Conservation (phyloP, 2,329 filamentous ascomycete species). For the Pseudogymnoascus sp. region DNA sequence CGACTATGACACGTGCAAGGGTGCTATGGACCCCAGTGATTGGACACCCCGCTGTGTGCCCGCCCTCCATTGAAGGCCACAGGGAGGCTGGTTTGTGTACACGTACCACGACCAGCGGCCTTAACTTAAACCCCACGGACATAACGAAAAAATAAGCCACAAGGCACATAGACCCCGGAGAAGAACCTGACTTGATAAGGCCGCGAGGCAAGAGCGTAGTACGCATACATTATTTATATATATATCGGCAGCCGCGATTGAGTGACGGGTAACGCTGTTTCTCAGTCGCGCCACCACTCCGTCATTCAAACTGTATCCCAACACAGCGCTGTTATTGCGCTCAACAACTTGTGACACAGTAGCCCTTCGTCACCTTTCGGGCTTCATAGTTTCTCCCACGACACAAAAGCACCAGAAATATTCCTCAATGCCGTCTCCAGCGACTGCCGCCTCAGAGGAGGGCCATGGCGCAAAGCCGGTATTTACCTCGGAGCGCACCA, state of each 20-base stretch:
- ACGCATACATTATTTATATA: slow-evolving; percentile 8
- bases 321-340: slow-evolving; percentile 28
- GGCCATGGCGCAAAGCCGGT: slow-evolving; percentile 31
- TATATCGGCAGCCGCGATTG: slow-evolving; percentile 15
- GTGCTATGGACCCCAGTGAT: slow-evolving; percentile 5
- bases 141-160: slow-evolving; percentile 3
- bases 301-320: slow-evolving; percentile 29
- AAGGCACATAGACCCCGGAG: slow-evolving; percentile 1
- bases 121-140: slow-evolving; percentile 8
- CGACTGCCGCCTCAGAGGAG: slow-evolving; percentile 27
- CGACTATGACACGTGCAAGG: not conserved
- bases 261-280: slow-evolving; percentile 14
- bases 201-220: not conserved
- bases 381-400: slow-evolving; percentile 20
- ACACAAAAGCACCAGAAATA: slow-evolving; percentile 15
- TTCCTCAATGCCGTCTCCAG: slow-evolving; percentile 27
- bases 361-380: slow-evolving; percentile 24
- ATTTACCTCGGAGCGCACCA: slow-evolving; percentile 39
- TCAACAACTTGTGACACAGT: slow-evolving; percentile 22
- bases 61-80: not conserved
- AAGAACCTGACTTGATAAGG: not conserved
- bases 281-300: slow-evolving; percentile 13
- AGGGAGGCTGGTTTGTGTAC: not conserved
- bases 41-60: not conserved
- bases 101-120: not conserved